These are phyloP conservation scores for Marchantia paleacea DNA, from an alignment of 225 moss, liverwort and hornwort species.

Conservation along the genomic window DNA sequence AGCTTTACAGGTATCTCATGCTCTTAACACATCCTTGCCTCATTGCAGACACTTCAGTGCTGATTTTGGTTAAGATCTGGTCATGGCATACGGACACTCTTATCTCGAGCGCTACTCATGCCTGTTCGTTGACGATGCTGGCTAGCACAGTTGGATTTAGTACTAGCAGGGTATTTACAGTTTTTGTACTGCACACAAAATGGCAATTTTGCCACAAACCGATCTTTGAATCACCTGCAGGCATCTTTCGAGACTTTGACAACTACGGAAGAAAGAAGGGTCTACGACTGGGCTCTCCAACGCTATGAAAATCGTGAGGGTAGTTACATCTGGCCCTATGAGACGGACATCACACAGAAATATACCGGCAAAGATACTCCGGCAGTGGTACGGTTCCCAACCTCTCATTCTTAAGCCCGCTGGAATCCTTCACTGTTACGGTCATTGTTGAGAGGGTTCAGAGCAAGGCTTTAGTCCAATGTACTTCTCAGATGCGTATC, in stretches of 20 bases:
- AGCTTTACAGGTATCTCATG: constrained; percentile 21
- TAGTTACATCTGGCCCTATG: constrained; percentile 43
- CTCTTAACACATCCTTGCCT: neutral
- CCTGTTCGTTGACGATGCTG: too few species aligned
- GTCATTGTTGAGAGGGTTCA: neutral
- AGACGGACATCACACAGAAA: constrained; percentile 29
- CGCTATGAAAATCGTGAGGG: constrained; percentile 29
- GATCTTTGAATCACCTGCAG: constrained; percentile 15
- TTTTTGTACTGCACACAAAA: neutral
- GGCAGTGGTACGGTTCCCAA: constrained; percentile 6
- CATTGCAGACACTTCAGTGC: neutral
- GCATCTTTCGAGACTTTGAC: constrained; percentile 33
- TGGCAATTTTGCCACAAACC: neutral
- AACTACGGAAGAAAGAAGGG: constrained; percentile 39
- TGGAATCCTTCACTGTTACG: too few species aligned
- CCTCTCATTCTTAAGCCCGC: neutral
- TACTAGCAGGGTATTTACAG: too few species aligned
- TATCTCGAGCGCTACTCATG: neutral
- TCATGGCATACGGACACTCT: neutral
- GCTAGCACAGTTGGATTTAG: too few species aligned
- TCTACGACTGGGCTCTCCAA: constrained; percentile 42
- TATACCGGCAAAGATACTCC: constrained; percentile 7
- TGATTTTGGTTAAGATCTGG: neutral
- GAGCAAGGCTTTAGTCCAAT: neutral
- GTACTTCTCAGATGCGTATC: neutral